These are phyloP conservation scores for Nakazawaea anatomiae DNA, from an alignment of 805 yeast genomes.

Conservation along the genomic window DNA sequence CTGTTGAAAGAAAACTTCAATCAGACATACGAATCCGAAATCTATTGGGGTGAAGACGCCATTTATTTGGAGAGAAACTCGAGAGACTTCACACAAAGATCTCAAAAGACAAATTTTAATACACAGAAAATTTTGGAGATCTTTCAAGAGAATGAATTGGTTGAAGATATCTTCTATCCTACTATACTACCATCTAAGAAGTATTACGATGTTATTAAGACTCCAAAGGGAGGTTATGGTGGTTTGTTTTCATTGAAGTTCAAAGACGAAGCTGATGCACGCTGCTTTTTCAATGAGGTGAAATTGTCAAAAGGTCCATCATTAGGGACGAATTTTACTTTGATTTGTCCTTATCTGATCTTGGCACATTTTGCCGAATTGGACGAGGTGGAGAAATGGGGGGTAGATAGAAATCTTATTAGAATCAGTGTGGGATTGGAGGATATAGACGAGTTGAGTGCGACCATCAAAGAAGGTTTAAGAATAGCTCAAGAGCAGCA, in stretches of 20 bases:
- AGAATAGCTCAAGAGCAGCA: slow-evolving; percentile 35
- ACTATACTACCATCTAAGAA: slow-evolving; percentile 42
- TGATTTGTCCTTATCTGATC: slow-evolving; percentile 86
- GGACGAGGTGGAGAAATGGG: slow-evolving; percentile 76
- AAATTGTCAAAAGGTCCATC: slow-evolving; percentile 83
- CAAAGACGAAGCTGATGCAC: slow-evolving; percentile 56
- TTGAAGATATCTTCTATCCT: slow-evolving; percentile 72
- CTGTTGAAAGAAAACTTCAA: slow-evolving; percentile 44
- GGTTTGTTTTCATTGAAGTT: slow-evolving; percentile 77
- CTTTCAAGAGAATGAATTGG: slow-evolving; percentile 42
- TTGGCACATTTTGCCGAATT: slow-evolving; percentile 81
- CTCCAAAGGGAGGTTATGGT: slow-evolving; percentile 80
- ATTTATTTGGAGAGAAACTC: slow-evolving; percentile 88
- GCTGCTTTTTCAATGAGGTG: slow-evolving; percentile 65
- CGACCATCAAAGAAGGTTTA: slow-evolving; percentile 46
- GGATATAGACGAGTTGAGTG: slow-evolving; percentile 50
- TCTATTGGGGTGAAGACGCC: slow-evolving; percentile 92
- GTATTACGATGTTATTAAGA: slow-evolving; percentile 68
- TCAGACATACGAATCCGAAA: slow-evolving; percentile 61
- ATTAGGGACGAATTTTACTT: slow-evolving; percentile 82
- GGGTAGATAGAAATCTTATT: slow-evolving; percentile 71
- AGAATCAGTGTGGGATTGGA: slow-evolving; percentile 86
- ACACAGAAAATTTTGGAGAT: slow-evolving; percentile 50
- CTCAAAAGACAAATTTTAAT: slow-evolving; percentile 47
- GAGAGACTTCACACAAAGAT: slow-evolving; percentile 74